These are phyloP conservation scores for Trypanosoma melophagium DNA, from an alignment of 208 protist species.

Conservation along the genomic window DNA sequence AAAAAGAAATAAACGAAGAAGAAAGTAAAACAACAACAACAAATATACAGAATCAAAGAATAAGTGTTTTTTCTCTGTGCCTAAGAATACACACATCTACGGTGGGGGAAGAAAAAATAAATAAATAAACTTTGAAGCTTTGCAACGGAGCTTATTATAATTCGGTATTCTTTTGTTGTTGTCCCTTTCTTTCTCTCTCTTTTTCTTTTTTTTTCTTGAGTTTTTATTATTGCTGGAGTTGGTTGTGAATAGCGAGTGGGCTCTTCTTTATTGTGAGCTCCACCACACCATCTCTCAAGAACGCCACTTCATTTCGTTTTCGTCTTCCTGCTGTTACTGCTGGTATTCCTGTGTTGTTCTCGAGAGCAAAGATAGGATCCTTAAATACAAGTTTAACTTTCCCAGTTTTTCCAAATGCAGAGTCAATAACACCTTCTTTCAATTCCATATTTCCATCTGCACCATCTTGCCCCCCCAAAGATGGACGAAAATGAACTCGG, in stretches of 20 bases:
- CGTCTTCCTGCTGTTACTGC: slow-evolving; percentile 12
- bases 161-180: slow-evolving; percentile 15
- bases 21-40: slow-evolving; percentile 8
- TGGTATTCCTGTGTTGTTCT: neutral
- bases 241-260: slow-evolving; percentile 51
- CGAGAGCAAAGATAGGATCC: slow-evolving; percentile 41
- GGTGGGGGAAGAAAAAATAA: too few species aligned
- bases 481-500: slow-evolving; percentile 45
- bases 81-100: too few species aligned
- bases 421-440: slow-evolving; percentile 57
- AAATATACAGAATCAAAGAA: neutral
- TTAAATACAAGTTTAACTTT: slow-evolving; percentile 76
- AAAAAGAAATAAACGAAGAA: slow-evolving; percentile 11
- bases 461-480: neutral
- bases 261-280: slow-evolving; percentile 66
- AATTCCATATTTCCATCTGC: neutral
- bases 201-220: slow-evolving; percentile 11
- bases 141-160: too few species aligned
- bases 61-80: too few species aligned
- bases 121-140: too few species aligned
- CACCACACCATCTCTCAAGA: slow-evolving; percentile 33
- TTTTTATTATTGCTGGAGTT: slow-evolving; percentile 46
- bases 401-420: slow-evolving; percentile 77
- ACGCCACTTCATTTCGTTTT: slow-evolving; percentile 20
- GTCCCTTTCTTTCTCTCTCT: neutral